These are phyloP conservation scores for Diaporthe eres DNA, from an alignment of 2,329 filamentous ascomycete species.

Conservation along the genomic window DNA sequence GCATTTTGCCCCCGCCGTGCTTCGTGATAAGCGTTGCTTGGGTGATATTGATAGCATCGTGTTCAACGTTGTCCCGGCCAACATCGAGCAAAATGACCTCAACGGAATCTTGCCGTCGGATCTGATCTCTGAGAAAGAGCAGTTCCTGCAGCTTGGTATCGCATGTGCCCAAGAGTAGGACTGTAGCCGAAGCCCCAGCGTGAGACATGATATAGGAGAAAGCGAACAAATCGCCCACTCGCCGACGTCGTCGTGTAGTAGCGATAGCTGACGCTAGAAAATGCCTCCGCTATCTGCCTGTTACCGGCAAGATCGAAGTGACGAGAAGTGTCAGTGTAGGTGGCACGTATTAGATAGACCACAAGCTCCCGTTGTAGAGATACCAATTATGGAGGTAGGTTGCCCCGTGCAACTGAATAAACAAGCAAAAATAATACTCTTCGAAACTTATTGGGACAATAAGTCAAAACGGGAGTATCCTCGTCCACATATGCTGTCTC, in stretches of 20 bases:
- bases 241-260: conserved; percentile 10
- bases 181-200: conserved; percentile 50
- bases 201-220: not conserved
- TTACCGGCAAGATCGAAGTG: not conserved
- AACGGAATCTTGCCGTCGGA: conserved; percentile 50
- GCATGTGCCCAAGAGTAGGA: conserved; percentile 73
- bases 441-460: too few relatives aligned
- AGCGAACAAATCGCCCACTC: not conserved
- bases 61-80: conserved; percentile 59
- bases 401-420: too few relatives aligned
- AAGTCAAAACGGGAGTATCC: not conserved
- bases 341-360: not conserved
- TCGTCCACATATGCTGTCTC: not conserved
- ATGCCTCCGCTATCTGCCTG: not conserved
- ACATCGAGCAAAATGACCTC: conserved; percentile 55
- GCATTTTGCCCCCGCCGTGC: conserved; percentile 50
- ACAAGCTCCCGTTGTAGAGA: too few relatives aligned
- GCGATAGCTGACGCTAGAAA: not conserved
- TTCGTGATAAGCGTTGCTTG: conserved; percentile 58
- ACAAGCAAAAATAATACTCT: too few relatives aligned
- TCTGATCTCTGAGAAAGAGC: conserved; percentile 64
- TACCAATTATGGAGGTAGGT: not conserved
- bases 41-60: conserved; percentile 63
- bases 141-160: conserved; percentile 76
- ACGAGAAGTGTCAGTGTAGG: too few relatives aligned